Conservation (phyloP, 345 rosid species). For the Salix suchowensis region DNA sequence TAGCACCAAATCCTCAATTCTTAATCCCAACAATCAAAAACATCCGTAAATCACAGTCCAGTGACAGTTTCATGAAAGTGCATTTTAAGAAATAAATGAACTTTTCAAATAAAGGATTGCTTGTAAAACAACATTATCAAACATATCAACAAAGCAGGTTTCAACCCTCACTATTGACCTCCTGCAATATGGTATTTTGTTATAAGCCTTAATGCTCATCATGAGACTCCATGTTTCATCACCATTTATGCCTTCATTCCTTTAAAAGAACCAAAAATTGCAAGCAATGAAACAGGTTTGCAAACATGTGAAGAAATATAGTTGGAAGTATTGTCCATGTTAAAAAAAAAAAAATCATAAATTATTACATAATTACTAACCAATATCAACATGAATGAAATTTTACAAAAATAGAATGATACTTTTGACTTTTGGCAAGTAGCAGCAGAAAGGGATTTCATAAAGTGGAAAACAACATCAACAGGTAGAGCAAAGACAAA, state of each 20-base stretch:
- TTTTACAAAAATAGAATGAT: background rate
- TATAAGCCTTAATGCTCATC: background rate
- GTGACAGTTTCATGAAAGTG: background rate
- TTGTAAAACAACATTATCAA: background rate
- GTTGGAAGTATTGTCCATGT: background rate
- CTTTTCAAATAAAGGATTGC: background rate
- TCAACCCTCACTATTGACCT: background rate
- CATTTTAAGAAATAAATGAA: background rate
- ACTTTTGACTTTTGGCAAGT: background rate
- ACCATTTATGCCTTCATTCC: background rate
- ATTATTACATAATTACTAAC: background rate
- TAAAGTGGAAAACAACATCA: background rate
- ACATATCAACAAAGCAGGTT: background rate
- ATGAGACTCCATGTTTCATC: background rate
- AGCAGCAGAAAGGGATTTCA: background rate
- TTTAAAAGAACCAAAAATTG: background rate
- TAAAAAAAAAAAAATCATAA: background rate
- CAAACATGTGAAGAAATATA: background rate
- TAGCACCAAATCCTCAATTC: background rate
- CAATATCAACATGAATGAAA: background rate
- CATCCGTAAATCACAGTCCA: background rate
- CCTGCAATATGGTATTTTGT: background rate
- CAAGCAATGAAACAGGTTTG: background rate
- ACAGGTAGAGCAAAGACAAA: too few relatives aligned
- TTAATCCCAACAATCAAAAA: background rate